phyloP scores from a whole-genome alignment of 2,329 filamentous ascomycete species.

The Sordariomycetes sp. region DNA sequence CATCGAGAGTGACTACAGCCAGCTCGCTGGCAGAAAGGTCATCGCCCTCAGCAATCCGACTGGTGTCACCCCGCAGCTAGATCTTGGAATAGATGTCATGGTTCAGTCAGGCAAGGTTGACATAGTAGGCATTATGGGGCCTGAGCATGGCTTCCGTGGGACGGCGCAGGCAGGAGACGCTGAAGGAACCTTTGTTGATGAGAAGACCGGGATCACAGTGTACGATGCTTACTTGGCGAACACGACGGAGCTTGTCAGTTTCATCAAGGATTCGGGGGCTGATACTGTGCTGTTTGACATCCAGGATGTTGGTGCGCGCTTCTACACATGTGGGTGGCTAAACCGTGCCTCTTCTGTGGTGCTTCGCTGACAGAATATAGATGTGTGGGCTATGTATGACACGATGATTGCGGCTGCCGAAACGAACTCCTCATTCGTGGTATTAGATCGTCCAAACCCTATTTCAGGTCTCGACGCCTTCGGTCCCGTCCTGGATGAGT shows the following conservation, averaged over 20 bases:
- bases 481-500: conserved; percentile 5
- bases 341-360: too few relatives aligned
- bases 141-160: conserved; percentile 7
- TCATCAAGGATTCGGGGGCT: conserved; percentile 6
- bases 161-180: conserved; percentile 6
- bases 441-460: conserved; percentile 8
- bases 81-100: conserved; percentile 8
- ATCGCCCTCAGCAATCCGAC: conserved; percentile 8
- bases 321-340: conserved; percentile 8
- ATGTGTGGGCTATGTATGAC: conserved; percentile 9
- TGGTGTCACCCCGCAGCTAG: conserved; percentile 5
- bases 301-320: conserved; percentile 7
- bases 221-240: conserved; percentile 7
- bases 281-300: conserved; percentile 8
- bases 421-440: conserved; percentile 3
- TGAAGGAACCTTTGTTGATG: conserved; percentile 6
- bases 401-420: conserved; percentile 7
- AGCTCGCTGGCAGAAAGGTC: conserved; percentile 4
- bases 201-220: conserved; percentile 7
- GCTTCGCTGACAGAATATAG: conserved; percentile 1
- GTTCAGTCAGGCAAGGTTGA: conserved; percentile 5
- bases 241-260: conserved; percentile 3
- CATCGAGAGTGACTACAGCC: conserved; percentile 4
- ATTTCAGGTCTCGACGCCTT: conserved; percentile 7
- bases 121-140: conserved; percentile 8